Evolutionary conservation across 2,329 filamentous ascomycete species (phyloP).

Genomic region (Colletotrichum filicis): DNA sequence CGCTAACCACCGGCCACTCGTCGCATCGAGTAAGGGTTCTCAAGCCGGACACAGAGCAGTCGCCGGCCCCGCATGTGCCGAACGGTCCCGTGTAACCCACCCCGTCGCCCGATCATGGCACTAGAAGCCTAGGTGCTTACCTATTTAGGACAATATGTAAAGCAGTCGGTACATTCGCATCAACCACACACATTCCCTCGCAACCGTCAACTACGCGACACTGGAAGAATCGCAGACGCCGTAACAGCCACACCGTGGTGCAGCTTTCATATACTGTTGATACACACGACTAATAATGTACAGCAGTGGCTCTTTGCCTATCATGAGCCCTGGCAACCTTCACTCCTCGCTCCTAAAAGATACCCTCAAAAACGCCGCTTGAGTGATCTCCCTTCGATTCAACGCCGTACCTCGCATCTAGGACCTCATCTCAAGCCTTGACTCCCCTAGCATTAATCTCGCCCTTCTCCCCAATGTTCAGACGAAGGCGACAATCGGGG

Average conservation of each 20-base stretch:
- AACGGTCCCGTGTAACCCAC: no score
- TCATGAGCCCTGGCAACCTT: not conserved
- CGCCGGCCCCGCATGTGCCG: no score
- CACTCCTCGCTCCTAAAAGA: not conserved
- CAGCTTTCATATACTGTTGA: not conserved
- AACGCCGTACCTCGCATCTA: not conserved
- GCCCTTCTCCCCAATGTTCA: slow-evolving; percentile 72
- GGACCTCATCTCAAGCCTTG: slow-evolving; percentile 49
- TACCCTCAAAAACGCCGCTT: slow-evolving; percentile 6
- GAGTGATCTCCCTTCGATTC: not conserved
- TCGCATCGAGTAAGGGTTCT: no score
- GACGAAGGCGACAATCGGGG: slow-evolving; percentile 74
- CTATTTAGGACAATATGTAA: no score
- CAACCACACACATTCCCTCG: no score
- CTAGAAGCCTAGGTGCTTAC: no score
- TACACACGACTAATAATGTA: slow-evolving; percentile 2
- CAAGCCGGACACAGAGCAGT: no score
- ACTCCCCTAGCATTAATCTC: slow-evolving; percentile 70
- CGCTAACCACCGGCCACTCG: no score
- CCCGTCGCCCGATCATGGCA: no score
- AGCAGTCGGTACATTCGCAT: no score
- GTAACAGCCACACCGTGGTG: not conserved
- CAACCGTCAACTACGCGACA: no score
- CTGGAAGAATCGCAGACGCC: not conserved
- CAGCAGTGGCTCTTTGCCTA: not conserved